Evolutionary conservation across 75 land plant species (phyloP).

Genomic region (Picea glauca): DNA sequence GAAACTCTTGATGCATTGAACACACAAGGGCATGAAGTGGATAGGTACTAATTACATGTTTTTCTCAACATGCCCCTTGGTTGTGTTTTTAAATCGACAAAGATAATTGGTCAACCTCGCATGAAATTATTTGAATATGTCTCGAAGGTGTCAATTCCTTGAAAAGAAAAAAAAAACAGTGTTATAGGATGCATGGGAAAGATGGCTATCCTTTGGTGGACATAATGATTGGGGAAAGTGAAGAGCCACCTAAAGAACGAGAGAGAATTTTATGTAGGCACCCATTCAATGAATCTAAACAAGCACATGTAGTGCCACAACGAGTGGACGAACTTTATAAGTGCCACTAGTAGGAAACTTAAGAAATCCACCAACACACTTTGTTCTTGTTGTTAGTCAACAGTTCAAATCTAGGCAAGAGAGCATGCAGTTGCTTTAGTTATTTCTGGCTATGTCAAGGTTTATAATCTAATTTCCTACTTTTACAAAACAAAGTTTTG

Average conservation of each 20-base stretch:
- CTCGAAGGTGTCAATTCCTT: conserved; percentile 95
- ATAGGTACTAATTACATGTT: conserved; percentile 95
- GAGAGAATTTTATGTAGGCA: no score
- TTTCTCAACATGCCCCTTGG: conserved; percentile 92
- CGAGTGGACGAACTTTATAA: no score
- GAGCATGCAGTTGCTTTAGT: no score
- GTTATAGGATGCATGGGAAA: conserved; percentile 81
- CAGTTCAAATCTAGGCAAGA: no score
- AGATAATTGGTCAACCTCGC: conserved; percentile 92
- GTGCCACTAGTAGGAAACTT: no score
- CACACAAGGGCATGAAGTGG: conserved; percentile 96
- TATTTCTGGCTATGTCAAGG: no score
- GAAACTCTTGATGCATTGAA: conserved; percentile 95
- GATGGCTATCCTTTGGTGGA: conserved; percentile 95
- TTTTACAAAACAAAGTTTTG: no score
- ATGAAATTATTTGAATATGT: conserved; percentile 98
- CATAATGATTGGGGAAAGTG: conserved; percentile 86
- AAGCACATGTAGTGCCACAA: no score
- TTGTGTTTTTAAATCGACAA: conserved; percentile 89
- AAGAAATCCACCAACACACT: no score
- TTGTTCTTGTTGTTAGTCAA: no score
- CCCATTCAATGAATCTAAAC: no score
- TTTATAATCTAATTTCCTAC: no score
- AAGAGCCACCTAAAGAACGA: conserved; percentile 89
- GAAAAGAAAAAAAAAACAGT: conserved; percentile 87